Evolutionary conservation across 495 filamentous ascomycete species (phyloP).

Genomic region (Glonium stellatum): DNA sequence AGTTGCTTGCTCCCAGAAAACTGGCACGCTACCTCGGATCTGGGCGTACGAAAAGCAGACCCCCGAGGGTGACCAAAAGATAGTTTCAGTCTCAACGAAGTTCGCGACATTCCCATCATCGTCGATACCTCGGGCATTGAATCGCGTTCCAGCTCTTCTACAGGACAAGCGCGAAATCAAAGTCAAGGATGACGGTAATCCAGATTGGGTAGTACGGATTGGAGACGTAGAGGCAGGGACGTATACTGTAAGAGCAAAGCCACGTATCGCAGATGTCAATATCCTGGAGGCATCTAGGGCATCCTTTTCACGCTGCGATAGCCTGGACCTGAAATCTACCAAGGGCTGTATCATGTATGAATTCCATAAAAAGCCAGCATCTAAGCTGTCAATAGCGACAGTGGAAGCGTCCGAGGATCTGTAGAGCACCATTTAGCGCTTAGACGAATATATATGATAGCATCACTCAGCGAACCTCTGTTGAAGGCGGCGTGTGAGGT

Average conservation of each 20-base stretch:
- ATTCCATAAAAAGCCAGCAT: constrained; percentile 93
- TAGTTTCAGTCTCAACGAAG: constrained; percentile 66
- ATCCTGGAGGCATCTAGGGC: constrained; percentile 78
- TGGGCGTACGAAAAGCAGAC: constrained; percentile 92
- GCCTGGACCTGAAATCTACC: constrained; percentile 74
- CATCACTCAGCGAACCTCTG: constrained; percentile 57
- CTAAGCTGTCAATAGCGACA: constrained; percentile 48
- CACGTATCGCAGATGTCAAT: constrained; percentile 87
- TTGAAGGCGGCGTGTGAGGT: constrained; percentile 88
- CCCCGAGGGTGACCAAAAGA: constrained; percentile 65
- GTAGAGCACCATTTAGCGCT: constrained; percentile 1
- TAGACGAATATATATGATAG: not conserved
- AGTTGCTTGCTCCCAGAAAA: constrained; percentile 94
- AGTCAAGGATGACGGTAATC: constrained; percentile 75
- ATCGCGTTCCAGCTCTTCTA: constrained; percentile 84
- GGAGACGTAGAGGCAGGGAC: constrained; percentile 62
- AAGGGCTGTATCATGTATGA: constrained; percentile 94
- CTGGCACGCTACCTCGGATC: constrained; percentile 81
- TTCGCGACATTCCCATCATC: constrained; percentile 97
- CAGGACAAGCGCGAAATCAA: constrained; percentile 90
- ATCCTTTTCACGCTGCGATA: constrained; percentile 62
- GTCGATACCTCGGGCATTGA: constrained; percentile 93
- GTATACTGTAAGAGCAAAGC: constrained; percentile 77
- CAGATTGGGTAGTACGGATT: constrained; percentile 44
- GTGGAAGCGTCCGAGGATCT: constrained; percentile 32